Conservation (phyloP, 2,329 filamentous ascomycete genomes). For the Aspergillus carbonarius region DNA sequence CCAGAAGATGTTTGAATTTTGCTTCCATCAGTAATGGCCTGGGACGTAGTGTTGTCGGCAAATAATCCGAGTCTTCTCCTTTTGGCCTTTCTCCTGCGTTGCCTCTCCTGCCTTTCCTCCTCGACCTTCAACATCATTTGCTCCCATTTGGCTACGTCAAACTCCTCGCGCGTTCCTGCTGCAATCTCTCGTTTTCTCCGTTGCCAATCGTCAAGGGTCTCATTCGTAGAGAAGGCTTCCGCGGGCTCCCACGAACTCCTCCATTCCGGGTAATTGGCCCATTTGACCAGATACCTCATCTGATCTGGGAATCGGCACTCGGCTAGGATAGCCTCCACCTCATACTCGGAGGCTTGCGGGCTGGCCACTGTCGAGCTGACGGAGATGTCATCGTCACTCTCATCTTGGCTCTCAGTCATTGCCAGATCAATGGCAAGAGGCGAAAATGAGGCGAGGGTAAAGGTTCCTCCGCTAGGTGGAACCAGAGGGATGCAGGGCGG, state of each 20-base stretch:
- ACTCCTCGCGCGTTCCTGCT: constrained; percentile 28
- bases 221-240: constrained; percentile 38
- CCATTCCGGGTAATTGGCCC: constrained; percentile 60
- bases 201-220: constrained; percentile 45
- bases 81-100: constrained; percentile 29
- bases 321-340: constrained; percentile 55
- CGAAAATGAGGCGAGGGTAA: not conserved
- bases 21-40: not conserved
- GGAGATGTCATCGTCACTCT: constrained; percentile 54
- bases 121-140: constrained; percentile 22
- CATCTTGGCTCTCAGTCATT: constrained; percentile 14
- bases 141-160: constrained; percentile 36
- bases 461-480: not conserved
- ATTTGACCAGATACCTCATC: constrained; percentile 61
- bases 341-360: constrained; percentile 51
- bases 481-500: not conserved
- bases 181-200: constrained; percentile 33
- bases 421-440: not conserved
- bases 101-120: constrained; percentile 24
- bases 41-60: not conserved
- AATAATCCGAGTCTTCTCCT: constrained; percentile 24
- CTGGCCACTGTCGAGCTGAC: constrained; percentile 53
- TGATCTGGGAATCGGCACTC: constrained; percentile 41
- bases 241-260: constrained; percentile 57
- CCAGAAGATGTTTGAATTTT: not conserved